phyloP scores from a whole-genome alignment of 768 basidiomycete genomes.

The Xanthoconium stramineum region DNA sequence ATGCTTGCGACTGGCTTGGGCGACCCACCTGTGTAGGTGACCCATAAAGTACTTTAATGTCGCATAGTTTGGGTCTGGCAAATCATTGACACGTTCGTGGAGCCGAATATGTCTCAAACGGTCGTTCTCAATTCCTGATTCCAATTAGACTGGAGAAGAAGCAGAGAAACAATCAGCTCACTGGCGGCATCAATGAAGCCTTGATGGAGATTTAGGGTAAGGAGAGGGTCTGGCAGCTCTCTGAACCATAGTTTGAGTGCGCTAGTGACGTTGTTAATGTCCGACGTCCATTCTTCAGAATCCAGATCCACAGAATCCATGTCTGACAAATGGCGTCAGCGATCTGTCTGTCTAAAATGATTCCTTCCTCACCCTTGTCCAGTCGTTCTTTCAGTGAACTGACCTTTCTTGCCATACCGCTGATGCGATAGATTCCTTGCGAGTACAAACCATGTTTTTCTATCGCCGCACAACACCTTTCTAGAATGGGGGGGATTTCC shows the following conservation, averaged over 20 bases:
- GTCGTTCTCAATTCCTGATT: slow-evolving; percentile 87
- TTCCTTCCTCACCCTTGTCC: slow-evolving; percentile 65
- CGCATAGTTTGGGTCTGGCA: slow-evolving; percentile 98
- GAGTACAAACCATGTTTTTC: slow-evolving; percentile 82
- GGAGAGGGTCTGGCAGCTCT: slow-evolving; percentile 90
- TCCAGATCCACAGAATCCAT: slow-evolving; percentile 85
- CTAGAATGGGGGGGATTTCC: slow-evolving; percentile 84
- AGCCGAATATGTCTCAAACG: slow-evolving; percentile 91
- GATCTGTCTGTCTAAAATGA: slow-evolving; percentile 1
- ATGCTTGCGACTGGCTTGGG: not conserved
- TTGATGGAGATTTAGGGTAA: slow-evolving; percentile 81
- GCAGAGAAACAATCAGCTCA: slow-evolving; percentile 39
- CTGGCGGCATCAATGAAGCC: slow-evolving; percentile 95
- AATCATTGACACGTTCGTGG: slow-evolving; percentile 95
- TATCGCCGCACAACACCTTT: slow-evolving; percentile 88
- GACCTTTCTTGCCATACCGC: slow-evolving; percentile 87
- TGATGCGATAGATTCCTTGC: slow-evolving; percentile 92
- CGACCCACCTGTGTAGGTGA: slow-evolving; percentile 78
- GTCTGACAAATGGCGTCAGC: slow-evolving; percentile 46
- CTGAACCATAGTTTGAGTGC: slow-evolving; percentile 95
- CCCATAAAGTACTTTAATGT: slow-evolving; percentile 95
- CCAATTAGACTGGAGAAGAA: not conserved
- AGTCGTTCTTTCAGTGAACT: slow-evolving; percentile 75
- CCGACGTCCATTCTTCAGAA: slow-evolving; percentile 84
- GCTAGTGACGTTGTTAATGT: slow-evolving; percentile 96